Conservation (phyloP, 2,329 filamentous ascomycete species). For the Clarireedia paspali region DNA sequence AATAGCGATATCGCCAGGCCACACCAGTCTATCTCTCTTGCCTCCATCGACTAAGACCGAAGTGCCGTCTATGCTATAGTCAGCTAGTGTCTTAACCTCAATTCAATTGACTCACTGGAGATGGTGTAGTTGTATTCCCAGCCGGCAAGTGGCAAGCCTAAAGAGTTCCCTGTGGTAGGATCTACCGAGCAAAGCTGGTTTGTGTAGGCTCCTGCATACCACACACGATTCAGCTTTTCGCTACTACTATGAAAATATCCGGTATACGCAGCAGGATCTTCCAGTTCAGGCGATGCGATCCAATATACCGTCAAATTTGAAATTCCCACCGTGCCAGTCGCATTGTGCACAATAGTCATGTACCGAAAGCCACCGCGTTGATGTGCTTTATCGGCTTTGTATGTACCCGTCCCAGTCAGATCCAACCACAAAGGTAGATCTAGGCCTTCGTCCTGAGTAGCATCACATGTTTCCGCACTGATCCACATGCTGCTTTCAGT, state of each 20-base stretch:
- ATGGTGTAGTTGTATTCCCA: conserved; percentile 7
- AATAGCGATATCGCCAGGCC: conserved; percentile 55
- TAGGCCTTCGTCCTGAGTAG: conserved; percentile 37
- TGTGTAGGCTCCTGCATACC: conserved; percentile 41
- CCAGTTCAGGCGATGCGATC: conserved; percentile 29
- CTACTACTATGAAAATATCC: conserved; percentile 46
- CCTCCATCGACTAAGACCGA: conserved; percentile 40
- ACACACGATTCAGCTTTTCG: conserved; percentile 44
- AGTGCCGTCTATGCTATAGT: conserved; percentile 16
- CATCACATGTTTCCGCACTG: conserved; percentile 37
- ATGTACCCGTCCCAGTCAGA: conserved; percentile 30
- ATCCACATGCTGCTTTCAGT: conserved; percentile 40
- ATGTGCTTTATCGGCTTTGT: conserved; percentile 35
- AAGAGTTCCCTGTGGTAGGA: conserved; percentile 27
- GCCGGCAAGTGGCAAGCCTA: conserved; percentile 3
- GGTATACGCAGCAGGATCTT: conserved; percentile 38
- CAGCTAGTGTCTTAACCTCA: conserved; percentile 24
- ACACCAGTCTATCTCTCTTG: conserved; percentile 51
- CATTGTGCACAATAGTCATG: conserved; percentile 37
- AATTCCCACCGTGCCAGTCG: conserved; percentile 19
- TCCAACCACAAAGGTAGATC: conserved; percentile 43
- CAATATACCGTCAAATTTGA: conserved; percentile 29
- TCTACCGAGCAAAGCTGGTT: conserved; percentile 19
- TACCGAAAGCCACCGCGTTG: conserved; percentile 45
- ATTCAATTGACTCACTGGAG: not conserved